A percentile compares a stretch with the other conserved stretches of the same genome.
Evolutionary conservation across 2,329 filamentous ascomycete genomes (phyloP).

Genomic region (Cladophialophora psammophila): DNA sequence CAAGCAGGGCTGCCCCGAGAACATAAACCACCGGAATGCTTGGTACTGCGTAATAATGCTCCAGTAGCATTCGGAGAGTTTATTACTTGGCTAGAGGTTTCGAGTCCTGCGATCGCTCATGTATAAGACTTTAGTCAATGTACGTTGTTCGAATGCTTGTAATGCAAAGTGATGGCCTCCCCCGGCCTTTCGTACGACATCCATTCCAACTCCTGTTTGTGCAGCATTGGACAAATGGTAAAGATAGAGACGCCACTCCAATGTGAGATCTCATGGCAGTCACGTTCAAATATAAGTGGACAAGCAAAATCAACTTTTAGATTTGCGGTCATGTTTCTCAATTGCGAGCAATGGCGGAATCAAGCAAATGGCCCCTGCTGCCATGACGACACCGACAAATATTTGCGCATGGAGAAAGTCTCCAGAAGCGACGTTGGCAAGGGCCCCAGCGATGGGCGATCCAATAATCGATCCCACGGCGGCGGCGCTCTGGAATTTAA

Average conservation of each 20-base stretch:
- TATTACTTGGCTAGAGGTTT: background rate
- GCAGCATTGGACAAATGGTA: background rate
- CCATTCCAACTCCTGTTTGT: background rate
- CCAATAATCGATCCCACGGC: slow-evolving; percentile 62
- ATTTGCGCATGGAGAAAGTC: slow-evolving; percentile 49
- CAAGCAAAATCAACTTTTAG: slow-evolving; percentile 15
- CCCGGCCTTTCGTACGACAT: background rate
- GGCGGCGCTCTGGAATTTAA: slow-evolving; percentile 42
- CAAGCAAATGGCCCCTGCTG: slow-evolving; percentile 14
- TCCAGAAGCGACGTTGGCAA: slow-evolving; percentile 46
- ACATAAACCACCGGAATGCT: background rate
- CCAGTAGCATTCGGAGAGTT: background rate
- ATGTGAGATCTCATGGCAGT: background rate
- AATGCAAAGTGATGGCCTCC: background rate
- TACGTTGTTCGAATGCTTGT: background rate
- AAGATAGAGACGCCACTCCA: background rate
- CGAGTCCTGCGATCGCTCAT: background rate
- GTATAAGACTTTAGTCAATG: background rate
- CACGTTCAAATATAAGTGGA: background rate
- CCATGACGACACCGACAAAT: slow-evolving; percentile 44
- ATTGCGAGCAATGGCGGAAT: slow-evolving; percentile 17
- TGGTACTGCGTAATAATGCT: background rate
- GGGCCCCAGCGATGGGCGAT: slow-evolving; percentile 64
- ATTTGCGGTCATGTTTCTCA: slow-evolving; percentile 21
- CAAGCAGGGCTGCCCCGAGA: background rate